These are phyloP conservation scores for Termitomyces sp. DNA, from an alignment of 768 basidiomycete genomes.

Conservation along the genomic window DNA sequence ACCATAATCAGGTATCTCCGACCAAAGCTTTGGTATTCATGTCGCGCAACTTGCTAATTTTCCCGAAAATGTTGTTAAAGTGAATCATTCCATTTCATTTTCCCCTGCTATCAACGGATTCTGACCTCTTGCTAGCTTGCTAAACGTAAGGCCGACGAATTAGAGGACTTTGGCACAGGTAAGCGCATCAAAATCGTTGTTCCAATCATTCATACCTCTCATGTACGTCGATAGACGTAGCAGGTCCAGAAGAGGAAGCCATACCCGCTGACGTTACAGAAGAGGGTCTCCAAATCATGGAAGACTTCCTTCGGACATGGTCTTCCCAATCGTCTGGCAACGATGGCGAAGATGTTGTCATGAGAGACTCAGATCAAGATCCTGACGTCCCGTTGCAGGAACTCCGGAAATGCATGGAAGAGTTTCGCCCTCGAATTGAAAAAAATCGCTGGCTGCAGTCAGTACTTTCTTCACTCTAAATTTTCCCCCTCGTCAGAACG, in stretches of 20 bases:
- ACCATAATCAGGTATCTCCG: conserved; percentile 63
- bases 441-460: conserved; percentile 73
- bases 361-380: conserved; percentile 27
- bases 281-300: conserved; percentile 76
- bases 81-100: conserved; percentile 22
- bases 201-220: background rate
- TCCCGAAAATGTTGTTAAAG: conserved; percentile 89
- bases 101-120: background rate
- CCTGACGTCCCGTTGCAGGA: conserved; percentile 41
- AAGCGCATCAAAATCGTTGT: background rate
- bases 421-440: conserved; percentile 67
- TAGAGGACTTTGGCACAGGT: conserved; percentile 72
- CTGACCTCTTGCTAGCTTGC: conserved; percentile 51
- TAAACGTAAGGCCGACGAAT: conserved; percentile 86
- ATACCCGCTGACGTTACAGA: conserved; percentile 60
- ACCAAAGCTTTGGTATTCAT: conserved; percentile 98
- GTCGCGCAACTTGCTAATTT: conserved; percentile 98
- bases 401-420: conserved; percentile 57
- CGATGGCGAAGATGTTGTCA: conserved; percentile 43
- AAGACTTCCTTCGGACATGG: conserved; percentile 72
- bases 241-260: conserved; percentile 26
- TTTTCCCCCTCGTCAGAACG: background rate
- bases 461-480: conserved; percentile 38
- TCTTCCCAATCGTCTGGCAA: conserved; percentile 33
- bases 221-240: background rate